Evolutionary conservation across 805 yeast genomes (phyloP).

Genomic region (Saccharomycopsis schoenii): DNA sequence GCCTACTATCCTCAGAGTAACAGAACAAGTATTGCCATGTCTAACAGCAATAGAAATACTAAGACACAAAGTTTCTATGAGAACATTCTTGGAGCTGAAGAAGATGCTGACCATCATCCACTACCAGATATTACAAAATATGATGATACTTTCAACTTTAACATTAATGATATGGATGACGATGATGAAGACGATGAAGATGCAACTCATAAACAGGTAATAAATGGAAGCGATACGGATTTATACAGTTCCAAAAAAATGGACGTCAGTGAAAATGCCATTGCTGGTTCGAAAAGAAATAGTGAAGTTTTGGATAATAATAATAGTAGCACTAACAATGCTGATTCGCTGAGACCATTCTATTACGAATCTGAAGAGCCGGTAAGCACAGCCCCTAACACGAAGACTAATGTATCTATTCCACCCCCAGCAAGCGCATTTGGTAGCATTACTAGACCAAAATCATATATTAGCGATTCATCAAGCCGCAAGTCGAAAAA

Average conservation of each 20-base stretch:
- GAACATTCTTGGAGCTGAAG: background rate
- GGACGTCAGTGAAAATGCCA: background rate
- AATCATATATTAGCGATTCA: background rate
- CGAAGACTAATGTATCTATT: background rate
- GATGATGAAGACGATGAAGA: constrained; percentile 4
- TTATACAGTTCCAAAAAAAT: background rate
- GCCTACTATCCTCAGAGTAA: constrained; percentile 4
- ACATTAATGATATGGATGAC: background rate
- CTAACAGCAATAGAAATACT: constrained; percentile 12
- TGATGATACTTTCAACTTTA: background rate
- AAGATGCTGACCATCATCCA: constrained; percentile 2
- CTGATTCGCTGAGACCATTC: background rate
- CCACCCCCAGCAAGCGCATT: background rate
- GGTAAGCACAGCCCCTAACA: background rate
- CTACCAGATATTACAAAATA: constrained; percentile 12
- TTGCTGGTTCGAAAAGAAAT: background rate
- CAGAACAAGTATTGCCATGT: constrained; percentile 9
- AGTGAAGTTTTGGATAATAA: background rate
- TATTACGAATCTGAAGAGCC: background rate
- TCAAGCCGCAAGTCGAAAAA: background rate
- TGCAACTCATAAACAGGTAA: background rate
- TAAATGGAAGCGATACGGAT: background rate
- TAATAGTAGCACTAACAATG: background rate
- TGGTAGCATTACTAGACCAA: background rate
- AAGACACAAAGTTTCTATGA: constrained; percentile 12